These are phyloP conservation scores for Cladochytrium replicatum DNA, from an alignment of 192 early-diverging fungal species.

Conservation along the genomic window DNA sequence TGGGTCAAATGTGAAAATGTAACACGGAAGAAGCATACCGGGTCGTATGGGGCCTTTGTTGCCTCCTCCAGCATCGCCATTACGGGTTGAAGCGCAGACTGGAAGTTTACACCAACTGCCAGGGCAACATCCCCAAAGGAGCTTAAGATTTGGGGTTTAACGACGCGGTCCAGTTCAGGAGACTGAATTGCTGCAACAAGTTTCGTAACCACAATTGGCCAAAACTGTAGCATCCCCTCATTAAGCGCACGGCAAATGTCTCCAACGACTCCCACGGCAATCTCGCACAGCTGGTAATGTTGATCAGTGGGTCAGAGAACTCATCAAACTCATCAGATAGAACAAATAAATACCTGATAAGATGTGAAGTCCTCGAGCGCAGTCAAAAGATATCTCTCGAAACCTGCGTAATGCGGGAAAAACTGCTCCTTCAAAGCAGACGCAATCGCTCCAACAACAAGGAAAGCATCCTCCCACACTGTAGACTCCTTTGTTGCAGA, in stretches of 20 bases:
- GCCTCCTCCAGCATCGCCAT: conserved; percentile 87
- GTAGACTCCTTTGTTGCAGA: conserved; percentile 68
- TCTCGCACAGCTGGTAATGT: conserved; percentile 65
- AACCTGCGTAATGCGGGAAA: conserved; percentile 74
- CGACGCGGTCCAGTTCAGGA: conserved; percentile 66
- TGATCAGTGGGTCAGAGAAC: not conserved
- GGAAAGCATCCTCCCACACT: conserved; percentile 85
- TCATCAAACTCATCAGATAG: conserved; percentile 28
- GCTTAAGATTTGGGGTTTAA: conserved; percentile 90
- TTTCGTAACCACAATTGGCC: conserved; percentile 62
- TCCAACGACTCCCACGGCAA: conserved; percentile 93
- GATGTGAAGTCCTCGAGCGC: conserved; percentile 84
- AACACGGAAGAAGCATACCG: conserved; percentile 11
- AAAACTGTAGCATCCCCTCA: conserved; percentile 54
- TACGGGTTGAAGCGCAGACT: conserved; percentile 64
- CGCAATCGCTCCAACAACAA: conserved; percentile 80
- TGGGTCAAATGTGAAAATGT: conserved; percentile 9
- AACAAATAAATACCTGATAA: too few relatives aligned
- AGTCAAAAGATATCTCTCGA: conserved; percentile 68
- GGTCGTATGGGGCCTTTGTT: conserved; percentile 4
- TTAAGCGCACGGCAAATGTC: conserved; percentile 89
- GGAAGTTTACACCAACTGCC: conserved; percentile 80
- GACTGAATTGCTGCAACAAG: conserved; percentile 38
- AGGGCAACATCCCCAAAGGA: conserved; percentile 98
- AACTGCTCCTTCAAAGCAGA: conserved; percentile 78